Percentiles rank a stretch among this genome's conserved stretches.
phyloP scores from a whole-genome alignment of 1,139 yeast species.

The Candida sojae region DNA sequence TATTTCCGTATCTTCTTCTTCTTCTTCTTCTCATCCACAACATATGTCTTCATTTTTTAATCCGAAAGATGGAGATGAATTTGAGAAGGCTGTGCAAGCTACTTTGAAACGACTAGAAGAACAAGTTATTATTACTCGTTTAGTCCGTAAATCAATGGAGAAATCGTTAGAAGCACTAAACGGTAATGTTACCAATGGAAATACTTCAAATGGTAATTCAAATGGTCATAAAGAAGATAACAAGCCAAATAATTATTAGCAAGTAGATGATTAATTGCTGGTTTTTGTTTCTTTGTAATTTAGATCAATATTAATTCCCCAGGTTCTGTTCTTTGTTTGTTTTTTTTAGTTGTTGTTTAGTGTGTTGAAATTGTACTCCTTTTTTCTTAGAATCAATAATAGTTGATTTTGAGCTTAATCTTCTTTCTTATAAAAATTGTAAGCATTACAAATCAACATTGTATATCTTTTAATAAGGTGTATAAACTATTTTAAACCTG shows the following conservation, averaged over 20 bases:
- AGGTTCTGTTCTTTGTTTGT: no score
- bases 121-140: neutral
- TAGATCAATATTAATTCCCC: no score
- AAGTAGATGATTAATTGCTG: no score
- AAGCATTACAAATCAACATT: no score
- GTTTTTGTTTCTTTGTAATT: no score
- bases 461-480: no score
- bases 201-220: neutral
- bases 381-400: no score
- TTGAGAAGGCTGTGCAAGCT: neutral
- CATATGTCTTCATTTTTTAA: neutral
- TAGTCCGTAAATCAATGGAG: neutral
- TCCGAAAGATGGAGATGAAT: neutral
- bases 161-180: neutral
- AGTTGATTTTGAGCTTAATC: no score
- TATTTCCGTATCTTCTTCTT: neutral
- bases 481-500: no score
- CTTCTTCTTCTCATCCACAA: neutral
- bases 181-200: neutral
- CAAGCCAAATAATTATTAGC: neutral
- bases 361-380: no score
- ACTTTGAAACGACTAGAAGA: neutral
- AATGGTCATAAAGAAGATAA: neutral
- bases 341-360: no score
- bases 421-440: no score